phyloP scores from a whole-genome alignment of 495 filamentous ascomycete species.

The Tuber brumale region DNA sequence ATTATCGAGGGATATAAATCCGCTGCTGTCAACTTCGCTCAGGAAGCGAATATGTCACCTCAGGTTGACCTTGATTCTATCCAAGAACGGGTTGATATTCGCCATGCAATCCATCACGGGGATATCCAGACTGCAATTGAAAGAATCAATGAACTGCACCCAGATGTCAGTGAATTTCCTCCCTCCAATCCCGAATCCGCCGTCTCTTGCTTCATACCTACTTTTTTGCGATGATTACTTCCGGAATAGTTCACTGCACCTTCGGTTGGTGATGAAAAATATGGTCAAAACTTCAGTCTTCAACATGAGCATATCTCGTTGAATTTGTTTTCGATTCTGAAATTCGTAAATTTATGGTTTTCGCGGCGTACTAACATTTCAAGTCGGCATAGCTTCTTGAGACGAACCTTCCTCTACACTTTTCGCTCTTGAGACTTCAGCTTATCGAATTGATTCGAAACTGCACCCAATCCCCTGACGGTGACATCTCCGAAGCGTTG shows the following conservation, averaged over 20 bases:
- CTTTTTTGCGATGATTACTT: conserved; percentile 99
- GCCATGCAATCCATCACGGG: conserved; percentile 71
- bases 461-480: conserved; percentile 56
- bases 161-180: conserved; percentile 61
- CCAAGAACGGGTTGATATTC: conserved; percentile 67
- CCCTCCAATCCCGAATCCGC: conserved; percentile 15
- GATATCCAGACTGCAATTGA: conserved; percentile 79
- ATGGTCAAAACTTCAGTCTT: conserved; percentile 83
- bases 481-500: conserved; percentile 74
- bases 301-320: conserved; percentile 68
- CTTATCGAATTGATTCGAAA: conserved; percentile 85
- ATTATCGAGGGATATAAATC: conserved; percentile 92
- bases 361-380: conserved; percentile 40
- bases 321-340: conserved; percentile 6
- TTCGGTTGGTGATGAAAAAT: conserved; percentile 84
- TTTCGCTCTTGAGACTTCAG: conserved; percentile 82
- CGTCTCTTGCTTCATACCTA: conserved; percentile 77
- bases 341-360: conserved; percentile 8
- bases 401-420: conserved; percentile 74
- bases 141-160: conserved; percentile 80
- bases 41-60: conserved; percentile 79
- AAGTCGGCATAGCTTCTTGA: conserved; percentile 67
- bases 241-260: conserved; percentile 52
- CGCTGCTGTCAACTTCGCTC: conserved; percentile 86
- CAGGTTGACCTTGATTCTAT: conserved; percentile 65